phyloP scores from a whole-genome alignment of 148 eudicot genomes.

The Salicornia ramosissima region DNA sequence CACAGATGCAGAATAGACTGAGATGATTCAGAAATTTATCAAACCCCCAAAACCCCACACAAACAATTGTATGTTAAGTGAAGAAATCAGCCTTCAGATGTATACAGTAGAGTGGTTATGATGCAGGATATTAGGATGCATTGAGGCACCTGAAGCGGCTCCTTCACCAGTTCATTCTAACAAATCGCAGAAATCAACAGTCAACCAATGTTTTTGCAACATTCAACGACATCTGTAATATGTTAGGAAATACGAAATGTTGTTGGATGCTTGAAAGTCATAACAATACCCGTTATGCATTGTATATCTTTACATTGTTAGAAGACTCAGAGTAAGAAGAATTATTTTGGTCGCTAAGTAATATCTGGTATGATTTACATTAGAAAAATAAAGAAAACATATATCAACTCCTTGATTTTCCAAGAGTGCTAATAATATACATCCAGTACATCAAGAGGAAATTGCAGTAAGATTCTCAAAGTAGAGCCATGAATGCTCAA shows the following conservation, averaged over 20 bases:
- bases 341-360: background rate
- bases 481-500: background rate
- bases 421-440: background rate
- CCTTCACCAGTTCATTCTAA: background rate
- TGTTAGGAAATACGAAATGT: background rate
- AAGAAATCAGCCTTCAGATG: background rate
- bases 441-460: slow-evolving; percentile 3
- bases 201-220: background rate
- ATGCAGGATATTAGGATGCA: background rate
- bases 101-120: background rate
- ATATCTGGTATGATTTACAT: background rate
- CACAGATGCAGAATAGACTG: background rate
- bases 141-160: background rate
- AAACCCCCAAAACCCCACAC: no score
- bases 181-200: background rate
- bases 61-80: no score
- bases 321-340: background rate
- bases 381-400: background rate
- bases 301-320: background rate
- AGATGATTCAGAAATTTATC: no score
- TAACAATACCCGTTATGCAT: background rate
- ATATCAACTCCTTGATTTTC: background rate
- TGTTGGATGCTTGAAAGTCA: background rate
- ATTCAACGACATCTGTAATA: background rate
- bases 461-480: background rate